Percentiles rank a stretch among this genome's conserved stretches.
Conservation (phyloP, 768 basidiomycete species). For the Pleurotus djamor region DNA sequence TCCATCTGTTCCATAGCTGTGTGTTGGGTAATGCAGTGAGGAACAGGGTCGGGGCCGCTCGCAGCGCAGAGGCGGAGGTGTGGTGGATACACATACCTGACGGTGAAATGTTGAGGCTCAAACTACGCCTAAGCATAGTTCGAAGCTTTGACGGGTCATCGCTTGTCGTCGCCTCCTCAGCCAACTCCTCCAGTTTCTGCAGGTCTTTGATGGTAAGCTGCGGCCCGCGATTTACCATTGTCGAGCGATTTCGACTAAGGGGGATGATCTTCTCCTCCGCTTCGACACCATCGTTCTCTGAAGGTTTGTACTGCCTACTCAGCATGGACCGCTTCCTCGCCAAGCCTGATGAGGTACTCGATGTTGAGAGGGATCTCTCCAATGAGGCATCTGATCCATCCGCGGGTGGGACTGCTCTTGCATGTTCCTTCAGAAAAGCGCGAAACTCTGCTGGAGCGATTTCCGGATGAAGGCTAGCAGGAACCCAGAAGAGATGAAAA, state of each 20-base stretch:
- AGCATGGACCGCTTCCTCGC: constrained; percentile 92
- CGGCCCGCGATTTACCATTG: constrained; percentile 68
- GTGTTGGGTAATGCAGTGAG: neutral
- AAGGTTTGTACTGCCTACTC: constrained; percentile 87
- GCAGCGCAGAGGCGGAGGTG: neutral
- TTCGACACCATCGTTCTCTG: constrained; percentile 73
- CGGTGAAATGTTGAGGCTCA: constrained; percentile 84
- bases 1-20: constrained; percentile 69
- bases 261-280: constrained; percentile 64
- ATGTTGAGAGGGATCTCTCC: constrained; percentile 40
- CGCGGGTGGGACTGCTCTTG: constrained; percentile 55
- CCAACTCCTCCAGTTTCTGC: constrained; percentile 91
- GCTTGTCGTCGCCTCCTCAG: constrained; percentile 83
- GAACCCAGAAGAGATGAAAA: constrained; percentile 97
- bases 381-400: constrained; percentile 39
- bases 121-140: constrained; percentile 77
- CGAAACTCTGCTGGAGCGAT: constrained; percentile 96
- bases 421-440: constrained; percentile 92
- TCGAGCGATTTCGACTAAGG: constrained; percentile 65
- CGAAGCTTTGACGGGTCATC: constrained; percentile 81
- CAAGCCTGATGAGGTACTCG: constrained; percentile 49
- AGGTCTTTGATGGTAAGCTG: constrained; percentile 92
- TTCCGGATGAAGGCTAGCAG: constrained; percentile 94
- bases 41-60: neutral
- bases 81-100: constrained; percentile 62